Conservation (phyloP, 257 asterid species). For the Schizonepeta tenuifolia region DNA sequence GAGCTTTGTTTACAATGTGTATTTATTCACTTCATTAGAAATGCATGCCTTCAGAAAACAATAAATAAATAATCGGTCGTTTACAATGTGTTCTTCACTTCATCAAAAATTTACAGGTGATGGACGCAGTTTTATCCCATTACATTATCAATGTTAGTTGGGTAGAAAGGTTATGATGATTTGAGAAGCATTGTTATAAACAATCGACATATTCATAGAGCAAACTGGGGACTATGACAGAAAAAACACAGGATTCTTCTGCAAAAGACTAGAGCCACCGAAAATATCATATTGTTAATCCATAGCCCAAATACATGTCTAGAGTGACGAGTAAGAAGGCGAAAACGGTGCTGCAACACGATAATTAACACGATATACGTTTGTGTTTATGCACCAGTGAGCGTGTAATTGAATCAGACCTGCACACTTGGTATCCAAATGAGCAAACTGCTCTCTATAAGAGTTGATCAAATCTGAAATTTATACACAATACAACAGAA, state of each 20-base stretch:
- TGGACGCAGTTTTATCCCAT: too few relatives aligned
- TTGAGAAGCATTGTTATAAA: too few relatives aligned
- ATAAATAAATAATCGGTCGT: too few relatives aligned
- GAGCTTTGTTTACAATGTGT: too few relatives aligned
- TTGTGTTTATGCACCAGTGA: background rate
- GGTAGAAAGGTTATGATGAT: too few relatives aligned
- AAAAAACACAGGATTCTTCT: background rate
- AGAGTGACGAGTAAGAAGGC: background rate
- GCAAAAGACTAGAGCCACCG: background rate
- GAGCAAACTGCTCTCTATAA: slow-evolving; percentile 37
- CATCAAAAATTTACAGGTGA: too few relatives aligned
- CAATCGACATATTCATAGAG: background rate
- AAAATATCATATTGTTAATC: background rate
- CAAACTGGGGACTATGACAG: background rate
- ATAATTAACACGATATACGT: slow-evolving; percentile 20
- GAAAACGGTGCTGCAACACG: background rate
- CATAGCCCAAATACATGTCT: background rate
- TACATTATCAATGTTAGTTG: too few relatives aligned
- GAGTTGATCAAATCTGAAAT: slow-evolving; percentile 27
- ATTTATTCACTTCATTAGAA: too few relatives aligned
- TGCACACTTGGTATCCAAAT: slow-evolving; percentile 35
- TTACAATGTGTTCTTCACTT: too few relatives aligned
- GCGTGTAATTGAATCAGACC: slow-evolving; percentile 30
- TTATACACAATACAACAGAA: slow-evolving; percentile 57
- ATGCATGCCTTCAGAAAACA: too few relatives aligned